Percentiles rank a stretch among this genome's conserved stretches.
These are phyloP conservation scores for Penicillium sp. DNA, from an alignment of 2,329 filamentous ascomycete species.

Conservation along the genomic window DNA sequence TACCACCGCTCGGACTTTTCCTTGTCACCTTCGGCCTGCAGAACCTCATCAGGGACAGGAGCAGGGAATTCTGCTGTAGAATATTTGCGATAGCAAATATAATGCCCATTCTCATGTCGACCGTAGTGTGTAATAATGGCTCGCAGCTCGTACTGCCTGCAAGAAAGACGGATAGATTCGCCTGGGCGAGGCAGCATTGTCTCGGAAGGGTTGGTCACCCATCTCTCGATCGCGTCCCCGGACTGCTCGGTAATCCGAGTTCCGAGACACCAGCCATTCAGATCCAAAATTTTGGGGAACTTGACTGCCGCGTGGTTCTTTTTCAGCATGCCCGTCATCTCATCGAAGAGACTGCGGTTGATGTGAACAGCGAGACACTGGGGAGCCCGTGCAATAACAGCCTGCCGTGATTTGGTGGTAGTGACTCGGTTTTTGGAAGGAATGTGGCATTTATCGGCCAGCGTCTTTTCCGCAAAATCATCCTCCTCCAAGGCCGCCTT, in stretches of 20 bases:
- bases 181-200: slow-evolving; percentile 71
- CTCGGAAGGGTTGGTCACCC: slow-evolving; percentile 64
- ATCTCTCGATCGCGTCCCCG: slow-evolving; percentile 58
- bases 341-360: slow-evolving; percentile 89
- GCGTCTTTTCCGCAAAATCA: slow-evolving; percentile 70
- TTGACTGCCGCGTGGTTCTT: slow-evolving; percentile 80
- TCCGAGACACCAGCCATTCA: slow-evolving; percentile 83
- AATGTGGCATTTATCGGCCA: slow-evolving; percentile 65
- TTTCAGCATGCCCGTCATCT: slow-evolving; percentile 70
- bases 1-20: slow-evolving; percentile 68
- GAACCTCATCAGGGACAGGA: slow-evolving; percentile 30
- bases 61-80: slow-evolving; percentile 41
- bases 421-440: slow-evolving; percentile 65
- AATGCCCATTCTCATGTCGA: slow-evolving; percentile 91
- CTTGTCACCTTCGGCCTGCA: slow-evolving; percentile 34
- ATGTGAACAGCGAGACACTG: slow-evolving; percentile 80
- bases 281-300: slow-evolving; percentile 71
- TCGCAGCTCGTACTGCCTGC: slow-evolving; percentile 67
- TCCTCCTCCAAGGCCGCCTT: slow-evolving; percentile 72
- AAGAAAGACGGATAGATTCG: slow-evolving; percentile 50
- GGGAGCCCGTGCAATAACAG: slow-evolving; percentile 78
- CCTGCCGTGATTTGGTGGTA: slow-evolving; percentile 85
- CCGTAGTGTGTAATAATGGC: slow-evolving; percentile 88
- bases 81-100: slow-evolving; percentile 83
- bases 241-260: slow-evolving; percentile 40